Evolutionary conservation across 805 yeast species (phyloP).

Genomic region (Pichia pseudocactophila): DNA sequence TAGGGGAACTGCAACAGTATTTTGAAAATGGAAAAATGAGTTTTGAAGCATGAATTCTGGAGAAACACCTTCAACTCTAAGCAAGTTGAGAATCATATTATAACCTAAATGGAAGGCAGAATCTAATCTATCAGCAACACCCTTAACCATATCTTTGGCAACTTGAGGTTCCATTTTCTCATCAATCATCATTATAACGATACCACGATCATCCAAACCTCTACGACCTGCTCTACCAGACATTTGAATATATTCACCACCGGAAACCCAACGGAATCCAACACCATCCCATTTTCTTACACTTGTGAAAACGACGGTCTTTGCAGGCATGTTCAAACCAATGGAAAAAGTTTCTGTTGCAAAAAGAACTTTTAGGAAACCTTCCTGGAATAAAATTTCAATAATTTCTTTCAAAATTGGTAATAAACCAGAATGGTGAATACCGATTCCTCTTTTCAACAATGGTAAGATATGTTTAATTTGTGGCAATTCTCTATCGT

Average conservation of each 20-base stretch:
- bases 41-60: conserved; percentile 95
- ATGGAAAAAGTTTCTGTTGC: conserved; percentile 98
- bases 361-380: conserved; percentile 84
- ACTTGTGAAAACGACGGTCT: conserved; percentile 94
- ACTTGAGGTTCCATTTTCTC: conserved; percentile 99
- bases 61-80: conserved; percentile 97
- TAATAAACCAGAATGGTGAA: conserved; percentile 88
- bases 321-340: conserved; percentile 99
- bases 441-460: conserved; percentile 91
- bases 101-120: conserved; percentile 97
- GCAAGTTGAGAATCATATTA: conserved; percentile 89
- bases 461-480: conserved; percentile 86
- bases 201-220: conserved; percentile 98
- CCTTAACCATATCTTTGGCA: conserved; percentile 98
- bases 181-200: conserved; percentile 98
- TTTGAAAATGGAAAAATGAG: conserved; percentile 93
- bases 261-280: conserved; percentile 97
- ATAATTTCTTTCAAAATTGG: conserved; percentile 92
- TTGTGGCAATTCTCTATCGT: conserved; percentile 89
- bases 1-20: conserved; percentile 80
- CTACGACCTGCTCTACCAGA: conserved; percentile 99
- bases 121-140: conserved; percentile 95
- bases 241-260: conserved; percentile 99
- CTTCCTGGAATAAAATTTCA: conserved; percentile 95
- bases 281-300: conserved; percentile 98